These are phyloP conservation scores for Diplodia seriata DNA, from an alignment of 2,329 filamentous ascomycete genomes.

Conservation along the genomic window DNA sequence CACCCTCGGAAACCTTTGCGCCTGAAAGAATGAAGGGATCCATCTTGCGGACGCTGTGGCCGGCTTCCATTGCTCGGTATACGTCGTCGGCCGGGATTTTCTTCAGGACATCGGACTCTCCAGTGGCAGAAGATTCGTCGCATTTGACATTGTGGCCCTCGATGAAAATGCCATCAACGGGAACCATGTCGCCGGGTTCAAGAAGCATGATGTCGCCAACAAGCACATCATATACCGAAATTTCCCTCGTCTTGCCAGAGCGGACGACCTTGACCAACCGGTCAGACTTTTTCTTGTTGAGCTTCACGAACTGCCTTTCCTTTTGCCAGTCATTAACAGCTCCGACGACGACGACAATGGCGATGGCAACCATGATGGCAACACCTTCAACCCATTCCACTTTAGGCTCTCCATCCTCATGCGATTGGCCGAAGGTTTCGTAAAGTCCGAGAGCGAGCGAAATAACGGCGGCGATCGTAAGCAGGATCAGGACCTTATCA, in stretches of 20 bases:
- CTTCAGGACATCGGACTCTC: conserved; percentile 75
- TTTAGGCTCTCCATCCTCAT: conserved; percentile 53
- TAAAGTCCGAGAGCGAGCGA: conserved; percentile 75
- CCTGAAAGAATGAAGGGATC: conserved; percentile 90
- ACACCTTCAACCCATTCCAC: conserved; percentile 85
- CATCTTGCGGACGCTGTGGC: conserved; percentile 68
- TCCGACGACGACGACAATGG: conserved; percentile 77
- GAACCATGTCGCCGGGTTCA: conserved; percentile 75
- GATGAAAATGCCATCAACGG: conserved; percentile 75
- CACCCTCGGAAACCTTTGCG: conserved; percentile 76
- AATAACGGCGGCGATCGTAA: conserved; percentile 71
- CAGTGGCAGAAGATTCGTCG: conserved; percentile 78
- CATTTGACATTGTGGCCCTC: conserved; percentile 72
- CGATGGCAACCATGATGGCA: conserved; percentile 77
- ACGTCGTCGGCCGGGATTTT: conserved; percentile 72
- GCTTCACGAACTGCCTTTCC: conserved; percentile 78
- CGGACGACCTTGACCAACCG: conserved; percentile 75
- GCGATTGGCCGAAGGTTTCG: conserved; percentile 62
- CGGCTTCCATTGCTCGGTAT: conserved; percentile 67
- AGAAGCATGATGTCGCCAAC: conserved; percentile 77
- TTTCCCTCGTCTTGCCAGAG: conserved; percentile 73
- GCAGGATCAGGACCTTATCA: conserved; percentile 74
- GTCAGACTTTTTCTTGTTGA: conserved; percentile 82
- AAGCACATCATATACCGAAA: conserved; percentile 73
- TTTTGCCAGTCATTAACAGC: conserved; percentile 86